Base-by-base conservation (phyloP, 2,329 filamentous ascomycete species). In the Cercospora berteroae region DNA sequence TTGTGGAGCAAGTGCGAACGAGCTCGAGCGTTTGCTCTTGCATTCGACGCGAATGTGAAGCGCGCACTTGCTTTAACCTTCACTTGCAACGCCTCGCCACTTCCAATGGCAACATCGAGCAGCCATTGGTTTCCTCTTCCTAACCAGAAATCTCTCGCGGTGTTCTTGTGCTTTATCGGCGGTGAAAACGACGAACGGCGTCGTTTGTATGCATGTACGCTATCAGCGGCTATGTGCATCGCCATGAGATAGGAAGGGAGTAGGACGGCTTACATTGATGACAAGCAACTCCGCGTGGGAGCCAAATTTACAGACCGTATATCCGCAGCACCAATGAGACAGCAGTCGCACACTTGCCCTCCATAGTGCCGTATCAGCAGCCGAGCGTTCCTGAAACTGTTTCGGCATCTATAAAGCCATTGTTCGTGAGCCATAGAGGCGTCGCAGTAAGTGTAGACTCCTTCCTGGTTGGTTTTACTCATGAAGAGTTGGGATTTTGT, bases 371-470 rank as follows among this genome's bases (percentile, higher is more conserved):
- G 13, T 60, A 60, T 65, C 63, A 65, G 56, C 36, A 25, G 44
- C 63, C 64, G 71, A 65, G 66, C 27, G 36, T 42, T 68, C 61
- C 68, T 68, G 69, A 71, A 55, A 66, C 65, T 39, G 36, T 48
- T 20, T 36, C 57, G 29, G 48, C 10, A 62, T 63, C 39, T 29
- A 70, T 58, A 67, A 67, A 58, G 57, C 58, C 65, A 64, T 67
- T 70, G 59, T 69, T 20, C 13, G 4, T 36, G 29, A 29, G 18
- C 18, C 55, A 36, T 36, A 20, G 29, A 58, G 13, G 55, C 16
- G 23, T 27, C 10, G 13, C 12, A 12, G 23, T 6, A 55, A 29
- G 8, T 8, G 6, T 12, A 23, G 20, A 25, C 18, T n/a, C 10
- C 8, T 9, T 18, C 27, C 7, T 12, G n/a, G n/a, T 6, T 58